phyloP scores from a whole-genome alignment of 768 basidiomycete species.

The Agrocybe chaxingu region DNA sequence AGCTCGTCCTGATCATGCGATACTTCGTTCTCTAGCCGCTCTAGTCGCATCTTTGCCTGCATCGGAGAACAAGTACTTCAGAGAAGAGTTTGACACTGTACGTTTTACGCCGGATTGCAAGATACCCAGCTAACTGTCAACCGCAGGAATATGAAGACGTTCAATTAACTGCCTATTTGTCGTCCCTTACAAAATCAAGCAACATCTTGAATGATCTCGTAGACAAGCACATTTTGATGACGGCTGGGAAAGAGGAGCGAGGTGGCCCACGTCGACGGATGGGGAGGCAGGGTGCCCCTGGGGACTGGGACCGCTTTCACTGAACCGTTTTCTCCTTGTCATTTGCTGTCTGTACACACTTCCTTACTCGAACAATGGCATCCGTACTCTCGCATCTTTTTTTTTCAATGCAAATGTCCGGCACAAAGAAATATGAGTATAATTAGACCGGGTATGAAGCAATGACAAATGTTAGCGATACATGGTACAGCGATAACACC shows the following conservation, averaged over 20 bases:
- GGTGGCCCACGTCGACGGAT: slow-evolving; percentile 50
- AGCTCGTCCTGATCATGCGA: slow-evolving; percentile 73
- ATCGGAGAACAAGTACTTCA: slow-evolving; percentile 77
- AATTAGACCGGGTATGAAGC: neutral
- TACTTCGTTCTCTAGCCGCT: slow-evolving; percentile 81
- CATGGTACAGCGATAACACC: neutral
- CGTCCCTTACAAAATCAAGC: slow-evolving; percentile 85
- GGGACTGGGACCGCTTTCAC: slow-evolving; percentile 58
- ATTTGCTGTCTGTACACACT: slow-evolving; percentile 3
- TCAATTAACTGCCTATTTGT: slow-evolving; percentile 85
- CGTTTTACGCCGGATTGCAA: slow-evolving; percentile 13
- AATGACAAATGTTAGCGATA: neutral
- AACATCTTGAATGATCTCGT: slow-evolving; percentile 86
- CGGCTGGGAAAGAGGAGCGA: slow-evolving; percentile 55
- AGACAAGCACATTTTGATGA: slow-evolving; percentile 72
- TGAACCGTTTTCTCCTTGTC: slow-evolving; percentile 14
- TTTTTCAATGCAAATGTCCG: neutral
- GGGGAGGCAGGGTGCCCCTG: slow-evolving; percentile 39
- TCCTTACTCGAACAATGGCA: neutral
- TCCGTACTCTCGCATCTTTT: no score
- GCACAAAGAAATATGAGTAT: neutral
- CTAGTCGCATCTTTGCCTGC: slow-evolving; percentile 87
- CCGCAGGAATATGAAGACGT: slow-evolving; percentile 93
- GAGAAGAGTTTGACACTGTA: slow-evolving; percentile 87
- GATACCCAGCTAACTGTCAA: neutral